phyloP scores from a whole-genome alignment of 768 basidiomycete genomes.

The Daedaleopsis sinensis region DNA sequence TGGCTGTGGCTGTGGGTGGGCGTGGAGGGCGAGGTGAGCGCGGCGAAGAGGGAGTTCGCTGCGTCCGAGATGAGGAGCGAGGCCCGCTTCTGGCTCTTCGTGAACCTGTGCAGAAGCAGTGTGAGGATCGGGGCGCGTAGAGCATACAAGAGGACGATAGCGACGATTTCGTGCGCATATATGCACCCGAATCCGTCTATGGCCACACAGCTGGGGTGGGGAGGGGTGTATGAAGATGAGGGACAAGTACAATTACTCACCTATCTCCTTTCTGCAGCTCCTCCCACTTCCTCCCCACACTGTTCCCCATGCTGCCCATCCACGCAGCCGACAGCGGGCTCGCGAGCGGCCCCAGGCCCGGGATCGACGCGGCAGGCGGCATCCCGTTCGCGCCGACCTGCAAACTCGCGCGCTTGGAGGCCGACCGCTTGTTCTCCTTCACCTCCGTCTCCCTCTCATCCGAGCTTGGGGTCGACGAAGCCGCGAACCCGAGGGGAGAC shows the following conservation, averaged over 20 bases:
- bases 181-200: background rate
- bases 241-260: too few species aligned
- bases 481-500: slow-evolving; percentile 1
- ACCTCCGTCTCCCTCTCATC: slow-evolving; percentile 17
- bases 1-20: slow-evolving; percentile 29
- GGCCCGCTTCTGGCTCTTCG: slow-evolving; percentile 69
- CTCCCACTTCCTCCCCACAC: slow-evolving; percentile 61
- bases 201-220: background rate
- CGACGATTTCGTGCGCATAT: background rate
- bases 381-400: slow-evolving; percentile 21
- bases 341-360: slow-evolving; percentile 40
- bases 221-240: background rate
- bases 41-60: slow-evolving; percentile 56
- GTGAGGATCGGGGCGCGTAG: background rate
- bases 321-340: slow-evolving; percentile 34
- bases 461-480: slow-evolving; percentile 11
- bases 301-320: slow-evolving; percentile 46
- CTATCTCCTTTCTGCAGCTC: slow-evolving; percentile 56
- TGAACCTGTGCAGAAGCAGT: slow-evolving; percentile 45
- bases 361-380: slow-evolving; percentile 42
- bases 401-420: slow-evolving; percentile 20
- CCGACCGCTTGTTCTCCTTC: slow-evolving; percentile 10
- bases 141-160: too few species aligned
- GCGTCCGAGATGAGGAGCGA: slow-evolving; percentile 68
- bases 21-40: slow-evolving; percentile 40